Evolutionary conservation across 108 stramenopile species (phyloP).

Genomic region (Heterococcus sp.): DNA sequence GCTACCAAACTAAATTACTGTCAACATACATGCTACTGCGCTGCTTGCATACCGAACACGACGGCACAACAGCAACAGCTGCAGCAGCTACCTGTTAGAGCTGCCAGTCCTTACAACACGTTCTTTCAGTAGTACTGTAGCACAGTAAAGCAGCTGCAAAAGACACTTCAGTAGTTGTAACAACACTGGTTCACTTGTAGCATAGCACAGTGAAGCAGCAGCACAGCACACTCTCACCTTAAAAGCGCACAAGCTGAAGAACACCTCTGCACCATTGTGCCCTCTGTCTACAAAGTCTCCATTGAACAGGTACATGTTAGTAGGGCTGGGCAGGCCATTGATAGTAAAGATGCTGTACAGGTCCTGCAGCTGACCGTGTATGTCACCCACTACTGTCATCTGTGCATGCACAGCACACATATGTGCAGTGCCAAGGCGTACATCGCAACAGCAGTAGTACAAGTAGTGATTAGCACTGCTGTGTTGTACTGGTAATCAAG

Average conservation of each 20-base stretch:
- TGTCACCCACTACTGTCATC: slow-evolving; percentile 63
- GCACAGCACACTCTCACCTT: slow-evolving; percentile 34
- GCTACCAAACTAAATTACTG: neutral
- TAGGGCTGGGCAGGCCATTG: slow-evolving; percentile 54
- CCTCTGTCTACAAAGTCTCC: slow-evolving; percentile 69
- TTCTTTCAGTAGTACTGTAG: too few species aligned
- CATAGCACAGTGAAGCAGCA: too few species aligned
- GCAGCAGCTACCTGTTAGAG: too few species aligned
- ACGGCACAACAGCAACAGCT: neutral
- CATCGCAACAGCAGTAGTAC: too few species aligned
- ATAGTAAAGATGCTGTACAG: slow-evolving; percentile 60
- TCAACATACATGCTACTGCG: neutral
- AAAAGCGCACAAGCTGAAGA: slow-evolving; percentile 54
- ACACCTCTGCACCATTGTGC: slow-evolving; percentile 52
- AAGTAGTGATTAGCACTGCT: neutral
- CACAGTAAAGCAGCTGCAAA: too few species aligned
- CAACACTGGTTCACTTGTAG: too few species aligned
- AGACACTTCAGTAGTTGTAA: too few species aligned
- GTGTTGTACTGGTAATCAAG: slow-evolving; percentile 2
- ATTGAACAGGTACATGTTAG: slow-evolving; percentile 64
- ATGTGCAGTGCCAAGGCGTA: neutral
- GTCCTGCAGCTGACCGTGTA: slow-evolving; percentile 66
- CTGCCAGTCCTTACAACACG: too few species aligned
- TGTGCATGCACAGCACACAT: slow-evolving; percentile 33
- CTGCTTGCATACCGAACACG: neutral